Percentiles rank a stretch among this genome's conserved stretches.
These are phyloP conservation scores for Chlamydomonas sp. DNA, from an alignment of 139 green algal species.

Conservation along the genomic window DNA sequence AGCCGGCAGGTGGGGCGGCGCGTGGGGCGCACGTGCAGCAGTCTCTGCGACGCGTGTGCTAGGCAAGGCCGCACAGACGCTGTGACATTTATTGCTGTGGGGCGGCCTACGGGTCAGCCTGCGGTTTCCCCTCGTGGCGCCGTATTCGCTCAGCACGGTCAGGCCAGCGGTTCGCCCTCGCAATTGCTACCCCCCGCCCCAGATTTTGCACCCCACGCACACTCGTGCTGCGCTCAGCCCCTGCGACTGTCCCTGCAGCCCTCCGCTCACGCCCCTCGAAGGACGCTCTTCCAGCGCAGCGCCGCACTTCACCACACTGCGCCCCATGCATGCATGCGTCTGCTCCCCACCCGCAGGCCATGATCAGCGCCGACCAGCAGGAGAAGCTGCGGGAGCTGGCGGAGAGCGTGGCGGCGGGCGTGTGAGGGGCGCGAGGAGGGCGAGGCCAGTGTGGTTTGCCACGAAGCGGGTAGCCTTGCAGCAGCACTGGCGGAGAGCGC, in stretches of 20 bases:
- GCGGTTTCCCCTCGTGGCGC: too few relatives aligned
- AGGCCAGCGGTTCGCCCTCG: background rate
- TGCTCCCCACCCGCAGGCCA: constrained; percentile 73
- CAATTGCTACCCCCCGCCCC: background rate
- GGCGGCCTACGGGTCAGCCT: too few relatives aligned
- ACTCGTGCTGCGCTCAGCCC: background rate
- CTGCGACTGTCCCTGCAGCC: background rate
- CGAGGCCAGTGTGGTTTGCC: too few relatives aligned
- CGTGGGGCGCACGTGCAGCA: background rate
- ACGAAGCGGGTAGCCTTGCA: too few relatives aligned
- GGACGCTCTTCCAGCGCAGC: background rate
- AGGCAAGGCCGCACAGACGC: background rate
- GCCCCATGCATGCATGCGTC: background rate
- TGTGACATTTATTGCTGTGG: background rate
- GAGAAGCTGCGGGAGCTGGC: constrained; percentile 84
- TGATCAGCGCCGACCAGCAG: constrained; percentile 87
- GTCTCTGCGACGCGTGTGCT: background rate
- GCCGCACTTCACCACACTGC: background rate
- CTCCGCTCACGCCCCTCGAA: background rate
- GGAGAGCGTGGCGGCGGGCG: constrained; percentile 26
- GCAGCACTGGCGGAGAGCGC: too few relatives aligned
- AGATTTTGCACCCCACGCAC: background rate
- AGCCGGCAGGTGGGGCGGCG: background rate
- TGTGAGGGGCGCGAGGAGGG: background rate
- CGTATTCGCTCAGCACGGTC: too few relatives aligned